Evolutionary conservation across 805 yeast genomes (phyloP), one percentile per base, ranked within the genome.

Genomic region (Kodamaea lidongshanica): DNA sequence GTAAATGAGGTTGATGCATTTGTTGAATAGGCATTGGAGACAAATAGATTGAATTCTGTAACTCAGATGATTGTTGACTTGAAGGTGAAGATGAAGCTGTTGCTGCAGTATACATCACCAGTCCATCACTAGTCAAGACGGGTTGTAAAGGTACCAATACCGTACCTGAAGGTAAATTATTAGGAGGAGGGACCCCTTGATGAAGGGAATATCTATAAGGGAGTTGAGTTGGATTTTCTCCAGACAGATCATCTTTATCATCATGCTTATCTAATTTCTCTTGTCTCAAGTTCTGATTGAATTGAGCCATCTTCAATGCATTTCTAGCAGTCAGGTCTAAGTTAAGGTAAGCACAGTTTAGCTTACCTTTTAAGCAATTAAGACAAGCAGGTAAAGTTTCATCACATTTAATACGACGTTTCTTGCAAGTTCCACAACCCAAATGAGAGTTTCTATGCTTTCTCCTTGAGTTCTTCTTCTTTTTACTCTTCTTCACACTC

Each of bases 401-500:
- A 50, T 77, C 81, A 50, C 84, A 77, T 42, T 77, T 77, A 46
- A 77, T 72, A 22, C 80, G 60, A 23, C 83, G 64, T 28, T 65
- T 59, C 44, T 77, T 76, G 52, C 84, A 77, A 12, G 77, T 74
- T 3, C 73, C 75, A 54, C 92, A 81, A n/a, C 92, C 89, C 30
- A 72, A 48, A 45, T 79, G 86, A 5, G 84, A 77, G 55, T 79
- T 79, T 35, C 78, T 61, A 52, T 79, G 86, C 36, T 70, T 67
- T 43, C 80, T 61, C 44, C 84, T 58, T 6, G 71, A 61, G 46
- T 58, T 61, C 47, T 64, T 65, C 49, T 56, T 61, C 59, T 37
- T 33, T 28, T n/a, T n/a, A 23, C 21, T 27, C 19, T 31, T 31
- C 25, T 19, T 11, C 23, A 31, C 34, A 7, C 26, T 16, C 8